phyloP scores from a whole-genome alignment of 352 stramenopile species.

The Pythium aristosporum region DNA sequence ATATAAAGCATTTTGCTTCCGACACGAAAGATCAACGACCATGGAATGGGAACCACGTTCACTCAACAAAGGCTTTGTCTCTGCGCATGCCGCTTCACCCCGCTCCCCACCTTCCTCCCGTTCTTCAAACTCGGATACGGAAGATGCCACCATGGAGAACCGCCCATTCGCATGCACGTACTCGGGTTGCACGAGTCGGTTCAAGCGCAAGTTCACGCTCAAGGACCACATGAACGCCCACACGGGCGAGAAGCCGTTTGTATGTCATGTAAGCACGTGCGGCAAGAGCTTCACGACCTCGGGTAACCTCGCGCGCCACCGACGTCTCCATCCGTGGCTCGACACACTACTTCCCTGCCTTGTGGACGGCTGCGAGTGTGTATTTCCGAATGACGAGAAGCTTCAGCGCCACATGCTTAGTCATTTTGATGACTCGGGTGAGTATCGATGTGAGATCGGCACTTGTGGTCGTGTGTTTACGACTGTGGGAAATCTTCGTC shows the following conservation, averaged over 20 bases:
- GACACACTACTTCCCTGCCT: constrained; percentile 16
- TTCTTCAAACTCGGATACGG: background rate
- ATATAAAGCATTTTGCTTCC: too few relatives aligned
- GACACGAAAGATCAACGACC: too few relatives aligned
- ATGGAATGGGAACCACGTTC: too few relatives aligned
- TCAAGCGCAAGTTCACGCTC: constrained; percentile 41
- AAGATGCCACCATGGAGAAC: constrained; percentile 20
- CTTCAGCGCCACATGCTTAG: constrained; percentile 24
- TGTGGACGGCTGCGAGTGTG: constrained; percentile 17
- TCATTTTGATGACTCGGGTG: constrained; percentile 23
- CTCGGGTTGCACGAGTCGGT: constrained; percentile 1
- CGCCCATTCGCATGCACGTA: background rate
- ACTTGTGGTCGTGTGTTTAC: constrained; percentile 13
- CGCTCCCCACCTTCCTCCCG: background rate
- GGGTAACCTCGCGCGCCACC: constrained; percentile 65
- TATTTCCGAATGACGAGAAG: constrained; percentile 17
- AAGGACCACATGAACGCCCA: constrained; percentile 80
- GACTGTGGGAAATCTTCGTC: constrained; percentile 30
- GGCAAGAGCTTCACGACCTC: constrained; percentile 68
- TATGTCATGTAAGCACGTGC: constrained; percentile 37
- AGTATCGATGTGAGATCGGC: constrained; percentile 34
- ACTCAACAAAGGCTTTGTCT: background rate
- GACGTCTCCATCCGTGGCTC: constrained; percentile 40
- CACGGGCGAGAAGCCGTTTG: constrained; percentile 50
- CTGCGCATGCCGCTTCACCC: too few relatives aligned